Evolutionary conservation across 2,329 filamentous ascomycete genomes (phyloP).

Genomic region (Curvularia verruculosa): DNA sequence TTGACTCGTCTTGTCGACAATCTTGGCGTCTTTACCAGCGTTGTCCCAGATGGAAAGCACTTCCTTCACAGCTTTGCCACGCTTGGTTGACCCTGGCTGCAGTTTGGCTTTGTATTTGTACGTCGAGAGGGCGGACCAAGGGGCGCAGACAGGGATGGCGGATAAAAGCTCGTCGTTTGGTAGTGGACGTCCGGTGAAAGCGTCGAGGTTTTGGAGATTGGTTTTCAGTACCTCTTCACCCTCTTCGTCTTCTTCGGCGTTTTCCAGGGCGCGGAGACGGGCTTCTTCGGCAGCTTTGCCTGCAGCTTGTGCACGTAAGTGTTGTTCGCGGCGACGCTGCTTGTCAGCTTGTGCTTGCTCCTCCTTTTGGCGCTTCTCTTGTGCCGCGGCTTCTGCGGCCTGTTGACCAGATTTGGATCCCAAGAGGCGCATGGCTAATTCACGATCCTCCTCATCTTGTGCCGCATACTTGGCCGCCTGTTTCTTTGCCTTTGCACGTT

Average conservation of each 20-base stretch:
- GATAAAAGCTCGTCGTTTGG: conserved; percentile 81
- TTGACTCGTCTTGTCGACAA: conserved; percentile 54
- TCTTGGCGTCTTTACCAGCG: conserved; percentile 61
- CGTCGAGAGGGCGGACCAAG: conserved; percentile 67
- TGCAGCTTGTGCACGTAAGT: conserved; percentile 75
- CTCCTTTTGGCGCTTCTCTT: conserved; percentile 71
- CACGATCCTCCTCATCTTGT: conserved; percentile 93
- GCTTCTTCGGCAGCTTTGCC: conserved; percentile 78
- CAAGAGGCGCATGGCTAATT: conserved; percentile 82
- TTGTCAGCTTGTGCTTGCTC: conserved; percentile 73
- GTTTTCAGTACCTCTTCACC: conserved; percentile 60
- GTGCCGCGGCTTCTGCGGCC: conserved; percentile 65
- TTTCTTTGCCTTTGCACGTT: conserved; percentile 84
- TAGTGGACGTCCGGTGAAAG: conserved; percentile 76
- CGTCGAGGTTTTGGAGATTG: conserved; percentile 60
- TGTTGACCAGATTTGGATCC: conserved; percentile 74
- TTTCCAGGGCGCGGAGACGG: conserved; percentile 55
- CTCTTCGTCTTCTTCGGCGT: conserved; percentile 59
- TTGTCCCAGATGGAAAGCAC: conserved; percentile 81
- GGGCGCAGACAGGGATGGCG: conserved; percentile 67
- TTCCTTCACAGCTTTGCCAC: conserved; percentile 92
- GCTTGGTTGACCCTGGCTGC: conserved; percentile 87
- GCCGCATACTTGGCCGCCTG: conserved; percentile 87
- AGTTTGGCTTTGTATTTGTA: conserved; percentile 96
- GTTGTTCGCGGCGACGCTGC: conserved; percentile 79